Conservation (phyloP, 148 eudicot species). For the Camellia japonica region DNA sequence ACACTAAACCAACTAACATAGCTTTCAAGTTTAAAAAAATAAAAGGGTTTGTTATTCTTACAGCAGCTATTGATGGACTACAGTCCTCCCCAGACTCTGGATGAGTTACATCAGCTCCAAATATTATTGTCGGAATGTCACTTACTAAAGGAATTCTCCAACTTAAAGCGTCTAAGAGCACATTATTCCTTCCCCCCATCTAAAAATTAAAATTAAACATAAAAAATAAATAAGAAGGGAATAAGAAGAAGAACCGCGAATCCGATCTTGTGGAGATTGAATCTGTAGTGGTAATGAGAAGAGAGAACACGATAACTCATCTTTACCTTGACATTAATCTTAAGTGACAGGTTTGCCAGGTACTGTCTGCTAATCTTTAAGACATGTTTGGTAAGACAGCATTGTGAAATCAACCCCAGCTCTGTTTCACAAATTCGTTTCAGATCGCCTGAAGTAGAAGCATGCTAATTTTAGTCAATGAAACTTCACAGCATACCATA, state of each 20-base stretch:
- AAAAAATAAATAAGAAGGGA: not conserved
- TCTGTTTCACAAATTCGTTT: conserved; percentile 89
- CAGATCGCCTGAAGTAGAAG: conserved; percentile 51
- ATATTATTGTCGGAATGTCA: conserved; percentile 83
- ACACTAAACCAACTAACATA: not conserved
- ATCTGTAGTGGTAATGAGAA: conserved; percentile 1
- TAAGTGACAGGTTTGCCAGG: conserved; percentile 73
- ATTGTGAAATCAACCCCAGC: conserved; percentile 78
- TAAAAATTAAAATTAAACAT: conserved; percentile 2
- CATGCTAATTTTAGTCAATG: not conserved
- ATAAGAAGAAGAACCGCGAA: conserved; percentile 2
- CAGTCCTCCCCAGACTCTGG: conserved; percentile 85
- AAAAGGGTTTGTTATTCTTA: conserved; percentile 17
- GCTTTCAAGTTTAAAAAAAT: not conserved
- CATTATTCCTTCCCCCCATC: conserved; percentile 90
- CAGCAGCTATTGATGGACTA: conserved; percentile 93
- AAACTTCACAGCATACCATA: not conserved
- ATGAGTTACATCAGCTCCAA: conserved; percentile 97
- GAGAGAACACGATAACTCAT: not conserved
- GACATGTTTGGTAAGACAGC: conserved; percentile 77
- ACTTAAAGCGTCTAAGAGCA: conserved; percentile 67
- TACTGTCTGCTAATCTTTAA: conserved; percentile 70
- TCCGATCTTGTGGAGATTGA: not conserved
- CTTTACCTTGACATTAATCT: conserved; percentile 85
- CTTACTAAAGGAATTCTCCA: conserved; percentile 81